Base-by-base conservation (phyloP, 345 rosid genomes). In the Brassica juncea region DNA sequence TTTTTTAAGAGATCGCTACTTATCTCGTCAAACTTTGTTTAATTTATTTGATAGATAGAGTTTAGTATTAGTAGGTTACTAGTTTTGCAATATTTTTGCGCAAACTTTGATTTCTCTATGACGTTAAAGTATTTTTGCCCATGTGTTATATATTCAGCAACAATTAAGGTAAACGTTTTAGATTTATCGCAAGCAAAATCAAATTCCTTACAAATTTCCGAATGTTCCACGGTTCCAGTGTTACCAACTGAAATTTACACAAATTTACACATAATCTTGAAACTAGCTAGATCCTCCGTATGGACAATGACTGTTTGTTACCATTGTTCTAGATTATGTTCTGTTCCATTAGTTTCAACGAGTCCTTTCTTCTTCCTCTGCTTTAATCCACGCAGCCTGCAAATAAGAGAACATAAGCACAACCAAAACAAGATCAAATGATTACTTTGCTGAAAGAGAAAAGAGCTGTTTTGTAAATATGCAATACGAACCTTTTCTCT, bases 331-430 rank as follows among this genome's bases (percentile, higher is more conserved):
- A 34, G 49, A 57, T 54, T 49, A 25, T 21, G 34, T 30, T 68
- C 34, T 60, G 63, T 32, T 76, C 62, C 68, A 63, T 35, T 35
- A 71, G 66, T 71, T 59, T 67, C 84, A 84, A 61, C 59, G 84
- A 78, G 68, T 90, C 71, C 83, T 86, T 80, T 89, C 97, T 72
- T 93, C 94, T 75, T 91, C 94, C 79, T 95, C 97, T 58, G 96
- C 98, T 77, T 88, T 87, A 60, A 84, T 89, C 99, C 98, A 91
- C 47, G 92, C 92, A 73, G 91, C 96, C 97, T 95, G 78, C 61
- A 77, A 66, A 67, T 9, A 21, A 75, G 61, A 70, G 59, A 42
- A 39, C 11, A 11, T 35, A 79, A 74, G 12, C 37, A 25, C 55
- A 27, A 12, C 0, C 27, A 77, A 47, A 15, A 71, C 19, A 25